These are phyloP conservation scores for Scleroderma citrinum DNA, from an alignment of 768 basidiomycete species.

Conservation along the genomic window DNA sequence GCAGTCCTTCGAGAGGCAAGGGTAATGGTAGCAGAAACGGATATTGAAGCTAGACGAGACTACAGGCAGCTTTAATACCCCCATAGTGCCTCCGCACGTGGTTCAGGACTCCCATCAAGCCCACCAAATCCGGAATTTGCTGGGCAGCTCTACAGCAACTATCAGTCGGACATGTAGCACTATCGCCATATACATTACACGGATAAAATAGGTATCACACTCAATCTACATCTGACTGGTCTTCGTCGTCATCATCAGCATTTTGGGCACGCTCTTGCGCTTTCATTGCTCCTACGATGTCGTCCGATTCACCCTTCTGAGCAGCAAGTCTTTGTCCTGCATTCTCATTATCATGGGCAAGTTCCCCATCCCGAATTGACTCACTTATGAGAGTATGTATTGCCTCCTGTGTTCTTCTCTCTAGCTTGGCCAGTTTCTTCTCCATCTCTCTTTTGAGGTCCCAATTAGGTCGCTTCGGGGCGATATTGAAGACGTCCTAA, in stretches of 20 bases:
- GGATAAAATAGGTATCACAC: neutral
- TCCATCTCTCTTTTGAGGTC: slow-evolving; percentile 93
- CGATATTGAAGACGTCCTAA: slow-evolving; percentile 94
- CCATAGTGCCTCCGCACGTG: slow-evolving; percentile 3
- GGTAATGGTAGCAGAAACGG: neutral
- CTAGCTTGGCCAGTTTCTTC: slow-evolving; percentile 83
- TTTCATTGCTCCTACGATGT: slow-evolving; percentile 78
- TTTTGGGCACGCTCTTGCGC: slow-evolving; percentile 60
- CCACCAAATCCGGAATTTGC: slow-evolving; percentile 13
- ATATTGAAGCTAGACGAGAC: neutral
- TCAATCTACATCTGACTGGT: slow-evolving; percentile 36
- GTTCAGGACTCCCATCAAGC: slow-evolving; percentile 3
- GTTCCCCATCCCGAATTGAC: slow-evolving; percentile 25
- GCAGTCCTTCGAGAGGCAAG: too few relatives aligned
- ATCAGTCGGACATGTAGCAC: too few relatives aligned
- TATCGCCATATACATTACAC: slow-evolving; percentile 5
- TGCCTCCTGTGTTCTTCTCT: slow-evolving; percentile 85
- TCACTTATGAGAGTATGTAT: slow-evolving; percentile 90
- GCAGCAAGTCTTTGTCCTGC: slow-evolving; percentile 74
- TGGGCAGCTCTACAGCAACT: neutral
- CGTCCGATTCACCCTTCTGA: slow-evolving; percentile 75
- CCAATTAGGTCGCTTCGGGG: slow-evolving; percentile 96
- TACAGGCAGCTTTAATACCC: slow-evolving; percentile 10
- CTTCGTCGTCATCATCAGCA: slow-evolving; percentile 57
- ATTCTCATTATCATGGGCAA: slow-evolving; percentile 2